A percentile compares a stretch with the other conserved stretches of the same genome.
Evolutionary conservation across 2,329 filamentous ascomycete genomes (phyloP).

Genomic region (Trichophaea hybrida): DNA sequence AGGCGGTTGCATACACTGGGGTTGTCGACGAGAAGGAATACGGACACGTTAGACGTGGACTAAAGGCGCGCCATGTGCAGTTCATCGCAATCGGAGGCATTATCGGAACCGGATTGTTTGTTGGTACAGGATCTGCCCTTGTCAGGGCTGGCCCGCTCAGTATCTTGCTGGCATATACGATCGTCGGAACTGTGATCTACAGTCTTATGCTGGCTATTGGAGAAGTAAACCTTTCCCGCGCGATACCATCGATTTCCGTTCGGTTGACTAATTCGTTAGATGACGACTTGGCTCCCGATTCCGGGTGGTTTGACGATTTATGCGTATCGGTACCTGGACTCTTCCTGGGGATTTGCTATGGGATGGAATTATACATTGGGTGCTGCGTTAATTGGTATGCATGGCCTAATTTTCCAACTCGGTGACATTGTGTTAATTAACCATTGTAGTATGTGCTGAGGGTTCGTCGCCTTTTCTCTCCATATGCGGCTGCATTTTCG

Average conservation of each 20-base stretch:
- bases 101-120: slow-evolving; percentile 59
- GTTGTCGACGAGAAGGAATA: slow-evolving; percentile 23
- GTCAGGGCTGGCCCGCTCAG: slow-evolving; percentile 50
- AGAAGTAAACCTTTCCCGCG: slow-evolving; percentile 28
- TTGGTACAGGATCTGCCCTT: slow-evolving; percentile 50
- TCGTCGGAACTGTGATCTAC: slow-evolving; percentile 58
- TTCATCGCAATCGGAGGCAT: slow-evolving; percentile 39
- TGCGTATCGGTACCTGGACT: slow-evolving; percentile 24
- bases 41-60: slow-evolving; percentile 24
- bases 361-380: slow-evolving; percentile 52
- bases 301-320: slow-evolving; percentile 25
- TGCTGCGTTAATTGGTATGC: slow-evolving; percentile 38
- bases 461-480: not conserved
- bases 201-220: slow-evolving; percentile 56
- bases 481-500: too few species aligned
- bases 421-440: too few species aligned
- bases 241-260: slow-evolving; percentile 12
- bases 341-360: slow-evolving; percentile 35
- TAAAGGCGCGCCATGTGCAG: slow-evolving; percentile 26
- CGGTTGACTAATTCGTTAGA: slow-evolving; percentile 3
- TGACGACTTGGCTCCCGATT: slow-evolving; percentile 26
- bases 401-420: too few species aligned
- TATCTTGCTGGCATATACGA: slow-evolving; percentile 52
- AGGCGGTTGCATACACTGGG: slow-evolving; percentile 15
- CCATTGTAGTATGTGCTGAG: slow-evolving; percentile 38